Conservation (phyloP, 2,329 filamentous ascomycete species). For the Aspergillus caelatus region DNA sequence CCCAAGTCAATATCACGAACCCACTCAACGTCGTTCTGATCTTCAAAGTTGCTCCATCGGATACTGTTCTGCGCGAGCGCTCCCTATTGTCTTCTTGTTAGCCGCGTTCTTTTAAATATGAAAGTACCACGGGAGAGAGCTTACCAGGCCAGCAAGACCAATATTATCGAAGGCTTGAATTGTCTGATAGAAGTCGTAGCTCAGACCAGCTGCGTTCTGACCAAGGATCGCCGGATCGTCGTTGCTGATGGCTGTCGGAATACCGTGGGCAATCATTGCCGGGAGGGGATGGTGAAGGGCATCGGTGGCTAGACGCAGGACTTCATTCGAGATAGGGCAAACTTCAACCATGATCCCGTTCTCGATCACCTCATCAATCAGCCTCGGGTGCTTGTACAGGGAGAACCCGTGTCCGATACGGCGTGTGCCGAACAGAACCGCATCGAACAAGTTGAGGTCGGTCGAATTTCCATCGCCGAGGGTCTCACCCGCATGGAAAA, state of each 20-base stretch:
- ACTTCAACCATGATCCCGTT: constrained; percentile 82
- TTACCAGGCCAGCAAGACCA: constrained; percentile 80
- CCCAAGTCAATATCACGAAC: constrained; percentile 71
- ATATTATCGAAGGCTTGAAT: constrained; percentile 90
- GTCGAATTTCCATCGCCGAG: constrained; percentile 75
- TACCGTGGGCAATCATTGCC: constrained; percentile 78
- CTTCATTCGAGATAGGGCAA: constrained; percentile 89
- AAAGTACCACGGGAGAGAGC: not conserved
- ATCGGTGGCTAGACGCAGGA: constrained; percentile 74
- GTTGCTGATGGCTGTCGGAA: constrained; percentile 79
- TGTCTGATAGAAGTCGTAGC: constrained; percentile 90
- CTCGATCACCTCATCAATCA: constrained; percentile 83
- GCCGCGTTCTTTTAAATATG: not conserved
- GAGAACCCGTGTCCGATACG: constrained; percentile 87
- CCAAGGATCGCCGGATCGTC: constrained; percentile 89
- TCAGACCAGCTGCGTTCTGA: constrained; percentile 77
- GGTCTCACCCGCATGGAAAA: constrained; percentile 92
- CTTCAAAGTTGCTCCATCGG: constrained; percentile 82
- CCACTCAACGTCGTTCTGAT: constrained; percentile 72
- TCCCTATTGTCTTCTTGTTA: constrained; percentile 12
- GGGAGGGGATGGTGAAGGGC: constrained; percentile 79
- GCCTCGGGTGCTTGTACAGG: constrained; percentile 83
- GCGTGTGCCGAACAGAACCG: constrained; percentile 77
- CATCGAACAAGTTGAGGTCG: constrained; percentile 84
- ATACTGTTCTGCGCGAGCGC: constrained; percentile 85